These are phyloP conservation scores for Elongisporangium anandrum DNA, from an alignment of 352 stramenopile species.

Conservation along the genomic window DNA sequence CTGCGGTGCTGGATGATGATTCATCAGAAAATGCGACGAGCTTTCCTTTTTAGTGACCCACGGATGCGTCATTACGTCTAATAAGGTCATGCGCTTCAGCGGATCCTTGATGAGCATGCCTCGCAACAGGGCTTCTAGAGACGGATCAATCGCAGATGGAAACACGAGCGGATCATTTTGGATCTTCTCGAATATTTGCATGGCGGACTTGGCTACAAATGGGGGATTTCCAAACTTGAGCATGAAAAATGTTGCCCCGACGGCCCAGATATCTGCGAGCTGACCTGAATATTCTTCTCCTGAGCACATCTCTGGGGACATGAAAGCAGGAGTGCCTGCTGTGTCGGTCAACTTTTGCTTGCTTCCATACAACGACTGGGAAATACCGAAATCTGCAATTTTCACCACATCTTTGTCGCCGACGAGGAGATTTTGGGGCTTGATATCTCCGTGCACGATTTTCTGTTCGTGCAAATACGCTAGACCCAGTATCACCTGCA, in stretches of 20 bases:
- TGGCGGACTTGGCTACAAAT: constrained; percentile 86
- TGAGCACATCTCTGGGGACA: constrained; percentile 91
- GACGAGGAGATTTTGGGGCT: constrained; percentile 87
- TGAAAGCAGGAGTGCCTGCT: constrained; percentile 89
- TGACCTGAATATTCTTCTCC: constrained; percentile 81
- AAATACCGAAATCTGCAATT: constrained; percentile 91
- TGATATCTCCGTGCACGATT: constrained; percentile 86
- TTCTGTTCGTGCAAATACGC: constrained; percentile 88
- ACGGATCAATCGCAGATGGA: constrained; percentile 40
- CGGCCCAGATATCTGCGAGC: constrained; percentile 89
- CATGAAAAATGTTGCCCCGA: constrained; percentile 89
- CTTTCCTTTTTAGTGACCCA: constrained; percentile 75
- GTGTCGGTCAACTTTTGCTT: constrained; percentile 79
- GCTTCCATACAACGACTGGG: constrained; percentile 75
- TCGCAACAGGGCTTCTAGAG: constrained; percentile 48
- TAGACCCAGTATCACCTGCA: constrained; percentile 77
- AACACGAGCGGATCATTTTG: constrained; percentile 73
- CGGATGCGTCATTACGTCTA: constrained; percentile 70
- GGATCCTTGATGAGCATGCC: constrained; percentile 70
- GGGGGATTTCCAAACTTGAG: constrained; percentile 84
- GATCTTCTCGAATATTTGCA: constrained; percentile 89
- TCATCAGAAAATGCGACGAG: constrained; percentile 6
- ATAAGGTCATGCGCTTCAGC: constrained; percentile 45
- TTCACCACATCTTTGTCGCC: constrained; percentile 87
- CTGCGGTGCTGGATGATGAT: constrained; percentile 18